Base-by-base conservation (phyloP, 208 protist genomes). In the Acanthamoeba divionensis region DNA sequence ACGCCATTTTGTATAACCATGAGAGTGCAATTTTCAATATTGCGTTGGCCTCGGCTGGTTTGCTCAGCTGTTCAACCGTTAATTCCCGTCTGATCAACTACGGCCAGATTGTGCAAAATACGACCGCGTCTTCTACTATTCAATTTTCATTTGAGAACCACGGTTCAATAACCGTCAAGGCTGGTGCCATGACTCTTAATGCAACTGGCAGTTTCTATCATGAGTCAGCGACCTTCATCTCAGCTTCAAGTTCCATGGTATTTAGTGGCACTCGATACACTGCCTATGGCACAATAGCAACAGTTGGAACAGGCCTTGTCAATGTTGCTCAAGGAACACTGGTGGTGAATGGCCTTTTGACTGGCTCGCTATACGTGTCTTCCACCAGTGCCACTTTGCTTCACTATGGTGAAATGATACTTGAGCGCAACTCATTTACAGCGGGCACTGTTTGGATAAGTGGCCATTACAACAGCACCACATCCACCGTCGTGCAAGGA, bases 391-490 rank as follows among this genome's bases (percentile, higher is more conserved):
- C 52, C 18, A 10, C 15, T 21, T 63, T 83, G 33, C 0, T 65
- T 47, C 52, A 65, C 73, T 83, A 83, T 36, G 73, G 73, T 36
- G 26, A 41, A n/a, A 29, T 83, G 21, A 33, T 12, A 13, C 73
- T 83, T 3, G 13, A 60, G 73, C 52, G 52, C 26, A 65, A 47
- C 21, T 31, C 12, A 18, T 83, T 83, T 36, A 83, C 73, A 18
- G 73, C 52, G 26, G 73, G 73, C 48, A 1, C n/a, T 4, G 65
- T 83, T 47, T 83, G 73, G 73, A 54, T 83, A 13, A 54, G 73
- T 31, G 73, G 36, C 73, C 52, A 54, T 31, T 83, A 83, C 73
- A 57, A 83, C 73, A 83, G 31, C 73, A 63, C 73, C 15, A 54
- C 41, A 18, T 31, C 73, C 10, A 83, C 73, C 73, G 73, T 83